Conservation (phyloP, 768 basidiomycete species). For the Rhizopogon rudus region DNA sequence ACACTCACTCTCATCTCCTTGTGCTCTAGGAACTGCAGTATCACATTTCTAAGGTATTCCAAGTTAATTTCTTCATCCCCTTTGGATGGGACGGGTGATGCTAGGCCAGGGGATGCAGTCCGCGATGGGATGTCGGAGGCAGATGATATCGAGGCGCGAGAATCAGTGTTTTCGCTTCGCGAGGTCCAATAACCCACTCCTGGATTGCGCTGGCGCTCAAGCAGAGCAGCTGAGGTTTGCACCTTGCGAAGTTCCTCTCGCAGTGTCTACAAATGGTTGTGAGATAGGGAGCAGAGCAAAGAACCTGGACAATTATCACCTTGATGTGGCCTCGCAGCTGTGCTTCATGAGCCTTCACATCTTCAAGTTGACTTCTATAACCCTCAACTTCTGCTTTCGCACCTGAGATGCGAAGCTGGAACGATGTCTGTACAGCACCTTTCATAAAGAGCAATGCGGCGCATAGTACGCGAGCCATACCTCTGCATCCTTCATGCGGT, state of each 20-base stretch:
- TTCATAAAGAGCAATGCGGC: constrained; percentile 7
- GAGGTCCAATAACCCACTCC: constrained; percentile 91
- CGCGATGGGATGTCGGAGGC: constrained; percentile 36
- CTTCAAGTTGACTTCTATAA: constrained; percentile 69
- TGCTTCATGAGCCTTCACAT: constrained; percentile 61
- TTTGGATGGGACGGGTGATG: constrained; percentile 23
- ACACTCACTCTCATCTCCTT: constrained; percentile 92
- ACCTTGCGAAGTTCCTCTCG: constrained; percentile 95
- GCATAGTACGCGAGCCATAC: constrained; percentile 32
- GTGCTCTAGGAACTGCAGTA: constrained; percentile 95
- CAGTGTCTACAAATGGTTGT: constrained; percentile 52
- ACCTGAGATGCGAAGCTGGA: constrained; percentile 45
- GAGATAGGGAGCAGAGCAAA: constrained; percentile 1
- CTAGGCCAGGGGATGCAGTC: constrained; percentile 31
- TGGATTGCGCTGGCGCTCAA: constrained; percentile 89
- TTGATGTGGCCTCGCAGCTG: constrained; percentile 77
- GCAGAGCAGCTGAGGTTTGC: constrained; percentile 84
- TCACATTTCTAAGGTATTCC: constrained; percentile 94
- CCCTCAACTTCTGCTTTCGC: constrained; percentile 40
- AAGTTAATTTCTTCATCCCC: constrained; percentile 91
- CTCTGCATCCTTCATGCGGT: constrained; percentile 54
- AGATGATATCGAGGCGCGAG: constrained; percentile 36
- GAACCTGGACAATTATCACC: constrained; percentile 33
- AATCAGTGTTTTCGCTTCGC: constrained; percentile 29
- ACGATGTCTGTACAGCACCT: constrained; percentile 32